Conservation (phyloP, 306 rosid species). For the Pyrus bretschneideri region DNA sequence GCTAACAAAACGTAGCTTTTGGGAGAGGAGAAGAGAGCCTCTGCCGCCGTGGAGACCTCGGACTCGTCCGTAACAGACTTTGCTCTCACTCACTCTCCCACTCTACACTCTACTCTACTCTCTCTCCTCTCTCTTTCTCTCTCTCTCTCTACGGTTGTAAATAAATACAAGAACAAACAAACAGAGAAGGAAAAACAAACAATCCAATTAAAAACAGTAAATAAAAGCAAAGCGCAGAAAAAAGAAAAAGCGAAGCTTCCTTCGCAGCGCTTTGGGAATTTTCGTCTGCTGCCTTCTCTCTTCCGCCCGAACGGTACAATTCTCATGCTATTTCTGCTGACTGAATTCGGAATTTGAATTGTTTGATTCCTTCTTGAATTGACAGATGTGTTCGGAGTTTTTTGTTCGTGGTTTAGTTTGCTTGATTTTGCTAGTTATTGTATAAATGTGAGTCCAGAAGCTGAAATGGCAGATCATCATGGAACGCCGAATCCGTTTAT, state of each 20-base stretch:
- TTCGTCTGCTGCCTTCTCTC: not conserved
- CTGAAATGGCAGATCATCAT: not conserved
- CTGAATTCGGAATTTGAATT: not conserved
- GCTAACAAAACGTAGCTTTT: no score
- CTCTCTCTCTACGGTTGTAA: not conserved
- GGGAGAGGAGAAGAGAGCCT: no score
- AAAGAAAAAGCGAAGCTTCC: constrained; percentile 21
- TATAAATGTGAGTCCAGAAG: not conserved
- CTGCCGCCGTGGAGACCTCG: not conserved
- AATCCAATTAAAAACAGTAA: constrained; percentile 17
- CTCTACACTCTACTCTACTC: not conserved
- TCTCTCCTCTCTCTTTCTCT: not conserved
- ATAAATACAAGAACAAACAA: constrained; percentile 9
- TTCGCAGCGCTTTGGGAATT: not conserved
- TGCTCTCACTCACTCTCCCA: not conserved
- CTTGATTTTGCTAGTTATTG: not conserved
- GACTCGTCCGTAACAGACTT: not conserved
- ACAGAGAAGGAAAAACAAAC: not conserved
- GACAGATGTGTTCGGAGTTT: not conserved
- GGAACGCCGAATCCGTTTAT: not conserved
- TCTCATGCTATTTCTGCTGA: not conserved
- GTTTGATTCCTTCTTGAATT: not conserved
- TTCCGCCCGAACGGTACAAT: constrained; percentile 29
- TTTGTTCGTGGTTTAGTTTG: not conserved
- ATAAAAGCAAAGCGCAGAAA: constrained; percentile 12